Conservation (phyloP, 2,329 filamentous ascomycete species). For the Fonsecaea nubica region DNA sequence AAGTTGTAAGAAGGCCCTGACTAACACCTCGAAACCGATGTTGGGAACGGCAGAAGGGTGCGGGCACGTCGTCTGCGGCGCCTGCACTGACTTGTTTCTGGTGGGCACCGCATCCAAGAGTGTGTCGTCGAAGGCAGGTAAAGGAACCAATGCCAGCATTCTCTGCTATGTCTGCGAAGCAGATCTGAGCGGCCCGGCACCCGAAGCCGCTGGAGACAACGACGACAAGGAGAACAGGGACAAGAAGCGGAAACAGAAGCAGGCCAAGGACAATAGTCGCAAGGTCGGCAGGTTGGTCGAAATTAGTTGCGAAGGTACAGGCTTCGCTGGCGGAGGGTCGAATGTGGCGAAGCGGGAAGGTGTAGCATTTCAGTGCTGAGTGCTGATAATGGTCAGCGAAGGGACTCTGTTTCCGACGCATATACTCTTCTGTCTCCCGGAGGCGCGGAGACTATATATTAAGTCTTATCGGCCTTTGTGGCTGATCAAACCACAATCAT, state of each 20-base stretch:
- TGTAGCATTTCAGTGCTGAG: slow-evolving; percentile 81
- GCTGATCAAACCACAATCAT: neutral
- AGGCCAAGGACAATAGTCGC: slow-evolving; percentile 50
- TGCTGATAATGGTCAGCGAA: neutral
- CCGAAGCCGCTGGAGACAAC: slow-evolving; percentile 1
- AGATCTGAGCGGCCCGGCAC: slow-evolving; percentile 64
- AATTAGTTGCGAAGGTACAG: slow-evolving; percentile 85
- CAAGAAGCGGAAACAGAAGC: slow-evolving; percentile 44
- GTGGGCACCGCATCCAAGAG: slow-evolving; percentile 62
- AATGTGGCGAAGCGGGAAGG: slow-evolving; percentile 80
- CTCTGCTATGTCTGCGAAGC: slow-evolving; percentile 87
- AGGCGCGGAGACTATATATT: neutral
- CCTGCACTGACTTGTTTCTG: slow-evolving; percentile 85
- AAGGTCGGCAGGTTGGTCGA: slow-evolving; percentile 73
- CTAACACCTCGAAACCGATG: slow-evolving; percentile 81
- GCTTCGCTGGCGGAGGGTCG: slow-evolving; percentile 85
- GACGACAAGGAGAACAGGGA: slow-evolving; percentile 25
- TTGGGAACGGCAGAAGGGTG: slow-evolving; percentile 75
- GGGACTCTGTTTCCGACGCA: no score
- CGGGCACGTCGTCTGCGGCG: slow-evolving; percentile 88
- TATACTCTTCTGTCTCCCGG: neutral
- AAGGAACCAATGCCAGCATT: slow-evolving; percentile 44
- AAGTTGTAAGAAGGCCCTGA: slow-evolving; percentile 80
- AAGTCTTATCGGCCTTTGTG: neutral
- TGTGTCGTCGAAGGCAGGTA: slow-evolving; percentile 53